A percentile compares a stretch with the other conserved stretches of the same genome.
Conservation (phyloP, 148 eudicot genomes). For the Rhododendron simsii region DNA sequence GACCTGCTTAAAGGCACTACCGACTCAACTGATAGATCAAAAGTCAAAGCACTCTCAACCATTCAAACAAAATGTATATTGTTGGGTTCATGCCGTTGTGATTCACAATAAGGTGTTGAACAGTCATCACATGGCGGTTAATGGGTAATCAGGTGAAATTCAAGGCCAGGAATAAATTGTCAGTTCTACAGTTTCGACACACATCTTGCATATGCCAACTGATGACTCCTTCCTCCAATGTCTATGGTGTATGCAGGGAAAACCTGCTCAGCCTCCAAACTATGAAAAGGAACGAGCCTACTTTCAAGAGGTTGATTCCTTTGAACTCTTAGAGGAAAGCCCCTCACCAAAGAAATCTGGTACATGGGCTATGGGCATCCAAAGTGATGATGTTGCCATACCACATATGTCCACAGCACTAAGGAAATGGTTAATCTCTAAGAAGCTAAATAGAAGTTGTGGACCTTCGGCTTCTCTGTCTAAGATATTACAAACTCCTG, state of each 20-base stretch:
- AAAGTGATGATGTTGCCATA: conserved; percentile 28
- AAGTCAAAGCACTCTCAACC: neutral
- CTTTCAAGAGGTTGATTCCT: conserved; percentile 83
- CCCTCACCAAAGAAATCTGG: conserved; percentile 78
- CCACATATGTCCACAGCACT: conserved; percentile 65
- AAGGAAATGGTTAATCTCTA: conserved; percentile 69
- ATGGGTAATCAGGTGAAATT: neutral
- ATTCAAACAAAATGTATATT: neutral
- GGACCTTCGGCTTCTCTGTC: conserved; percentile 55
- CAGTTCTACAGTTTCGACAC: neutral
- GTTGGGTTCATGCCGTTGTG: neutral
- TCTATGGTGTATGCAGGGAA: conserved; percentile 41
- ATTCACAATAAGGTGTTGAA: neutral
- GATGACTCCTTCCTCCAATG: neutral
- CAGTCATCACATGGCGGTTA: neutral
- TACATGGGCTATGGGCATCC: conserved; percentile 60
- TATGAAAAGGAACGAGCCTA: conserved; percentile 82
- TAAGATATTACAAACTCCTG: conserved; percentile 70
- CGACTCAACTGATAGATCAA: neutral
- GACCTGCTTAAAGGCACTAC: neutral
- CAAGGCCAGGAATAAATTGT: neutral
- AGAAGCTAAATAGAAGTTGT: conserved; percentile 39
- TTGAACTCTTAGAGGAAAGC: conserved; percentile 87
- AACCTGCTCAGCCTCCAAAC: conserved; percentile 44
- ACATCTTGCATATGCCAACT: neutral